These are phyloP conservation scores for Linum trigynum DNA, from an alignment of 345 rosid genomes.

Conservation along the genomic window DNA sequence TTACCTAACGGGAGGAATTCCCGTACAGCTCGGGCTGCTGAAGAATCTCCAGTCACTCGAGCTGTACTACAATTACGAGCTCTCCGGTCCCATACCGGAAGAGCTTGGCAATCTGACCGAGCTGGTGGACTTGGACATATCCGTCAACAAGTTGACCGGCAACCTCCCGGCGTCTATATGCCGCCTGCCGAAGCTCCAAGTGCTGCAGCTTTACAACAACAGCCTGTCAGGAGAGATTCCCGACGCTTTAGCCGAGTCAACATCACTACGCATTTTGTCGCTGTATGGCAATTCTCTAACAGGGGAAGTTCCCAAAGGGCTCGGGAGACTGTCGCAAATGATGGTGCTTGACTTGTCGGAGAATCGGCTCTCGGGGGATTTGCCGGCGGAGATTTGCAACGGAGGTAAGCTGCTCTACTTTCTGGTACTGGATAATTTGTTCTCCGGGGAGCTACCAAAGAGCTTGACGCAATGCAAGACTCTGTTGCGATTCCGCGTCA, in stretches of 20 bases:
- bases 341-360: conserved; percentile 67
- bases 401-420: conserved; percentile 69
- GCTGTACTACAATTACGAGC: conserved; percentile 57
- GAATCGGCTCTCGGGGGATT: conserved; percentile 57
- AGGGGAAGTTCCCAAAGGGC: conserved; percentile 59
- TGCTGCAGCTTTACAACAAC: conserved; percentile 85
- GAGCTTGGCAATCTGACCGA: conserved; percentile 79
- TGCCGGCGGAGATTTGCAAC: conserved; percentile 57
- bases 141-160: conserved; percentile 68
- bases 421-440: conserved; percentile 58
- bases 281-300: conserved; percentile 62
- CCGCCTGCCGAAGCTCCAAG: conserved; percentile 62
- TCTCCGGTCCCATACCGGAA: conserved; percentile 66
- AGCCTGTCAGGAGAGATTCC: conserved; percentile 83
- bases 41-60: conserved; percentile 66
- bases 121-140: conserved; percentile 75
- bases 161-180: conserved; percentile 66
- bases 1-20: conserved; percentile 57
- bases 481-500: conserved; percentile 73
- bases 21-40: conserved; percentile 60
- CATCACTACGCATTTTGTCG: conserved; percentile 50
- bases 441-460: conserved; percentile 56
- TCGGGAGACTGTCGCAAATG: conserved; percentile 52
- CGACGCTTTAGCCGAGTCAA: conserved; percentile 46
- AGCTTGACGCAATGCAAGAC: conserved; percentile 53